A percentile compares a stretch with the other conserved stretches of the same genome.
Conservation (phyloP, 139 green algal genomes). For the Haematococcus sp. region DNA sequence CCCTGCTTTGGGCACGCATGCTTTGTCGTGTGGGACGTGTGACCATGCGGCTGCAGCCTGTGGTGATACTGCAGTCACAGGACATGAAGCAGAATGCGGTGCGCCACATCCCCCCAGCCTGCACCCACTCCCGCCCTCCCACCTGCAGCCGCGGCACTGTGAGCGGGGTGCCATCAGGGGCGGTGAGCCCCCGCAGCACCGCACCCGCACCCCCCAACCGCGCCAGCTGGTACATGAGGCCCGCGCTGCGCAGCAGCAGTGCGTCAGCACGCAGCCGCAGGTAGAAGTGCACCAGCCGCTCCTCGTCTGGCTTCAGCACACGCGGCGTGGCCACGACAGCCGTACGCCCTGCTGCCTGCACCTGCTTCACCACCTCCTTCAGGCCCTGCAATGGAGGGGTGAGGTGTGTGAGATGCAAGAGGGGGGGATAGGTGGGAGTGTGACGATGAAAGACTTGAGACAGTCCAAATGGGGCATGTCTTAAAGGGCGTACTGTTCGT, state of each 20-base stretch:
- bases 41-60: too few species aligned
- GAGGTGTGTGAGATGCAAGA: background rate
- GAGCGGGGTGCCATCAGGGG: background rate
- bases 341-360: slow-evolving; percentile 46
- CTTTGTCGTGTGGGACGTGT: too few species aligned
- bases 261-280: slow-evolving; percentile 68
- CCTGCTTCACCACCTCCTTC: slow-evolving; percentile 54
- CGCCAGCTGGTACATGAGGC: slow-evolving; percentile 65
- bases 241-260: slow-evolving; percentile 70
- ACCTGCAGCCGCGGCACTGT: background rate
- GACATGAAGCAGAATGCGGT: too few species aligned
- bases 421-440: background rate
- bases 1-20: too few species aligned
- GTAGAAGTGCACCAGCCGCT: slow-evolving; percentile 74
- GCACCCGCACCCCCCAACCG: slow-evolving; percentile 42
- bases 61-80: too few species aligned
- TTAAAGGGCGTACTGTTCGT: too few species aligned
- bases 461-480: too few species aligned
- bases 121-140: too few species aligned
- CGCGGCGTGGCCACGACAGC: slow-evolving; percentile 70
- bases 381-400: slow-evolving; percentile 62
- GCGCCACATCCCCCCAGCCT: background rate
- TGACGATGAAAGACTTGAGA: too few species aligned
- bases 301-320: slow-evolving; percentile 79
- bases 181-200: background rate